Base-by-base conservation (phyloP, 2,329 filamentous ascomycete species). In the Aspergillus sp. region DNA sequence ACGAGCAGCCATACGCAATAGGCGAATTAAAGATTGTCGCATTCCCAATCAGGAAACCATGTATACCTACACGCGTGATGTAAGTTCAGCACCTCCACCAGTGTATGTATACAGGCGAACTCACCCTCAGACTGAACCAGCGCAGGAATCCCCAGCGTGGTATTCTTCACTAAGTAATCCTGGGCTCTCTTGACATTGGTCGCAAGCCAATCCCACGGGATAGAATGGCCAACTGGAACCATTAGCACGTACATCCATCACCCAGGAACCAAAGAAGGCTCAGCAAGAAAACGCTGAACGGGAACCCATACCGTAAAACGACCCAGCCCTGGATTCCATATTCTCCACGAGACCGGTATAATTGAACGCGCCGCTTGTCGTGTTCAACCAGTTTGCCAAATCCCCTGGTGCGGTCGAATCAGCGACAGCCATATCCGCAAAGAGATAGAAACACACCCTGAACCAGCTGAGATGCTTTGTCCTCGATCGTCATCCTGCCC, bases 21-120 rank as follows among this genome's bases (percentile, higher is more conserved):
- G 82, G 81, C 1, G 78, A 82, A 57, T 85, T 86, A 64, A 85
- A 86, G 37, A 86, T 82, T 1, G 82, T 86, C 2, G 79, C 80
- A 52, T 85, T 85, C 7, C 72, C 71, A 26, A 80, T 71, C 19
- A 84, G 63, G 43, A 85, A 77, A 1, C 80, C 82, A 47, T 86
- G 81, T 27, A 86, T 80, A 24, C 49, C 49, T 52, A 15, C 3
- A 27, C 12, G 11, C 12, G n/a, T n/a, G n/a, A n/a, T n/a, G n/a
- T n/a, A n/a, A n/a, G n/a, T n/a, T n/a, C n/a, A n/a, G n/a, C n/a
- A n/a, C n/a, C n/a, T n/a, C n/a, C n/a, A n/a, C n/a, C n/a, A n/a
- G n/a, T 86, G 81, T 27, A 86, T 80, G 22, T 48, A 48, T 52
- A 15, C 3, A 27, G 13, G 11, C 12, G 29, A 11, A 35, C 42